Evolutionary conservation across 306 rosid species (phyloP), one percentile per base, ranked within the genome.

Genomic region (Lotus japonicus): DNA sequence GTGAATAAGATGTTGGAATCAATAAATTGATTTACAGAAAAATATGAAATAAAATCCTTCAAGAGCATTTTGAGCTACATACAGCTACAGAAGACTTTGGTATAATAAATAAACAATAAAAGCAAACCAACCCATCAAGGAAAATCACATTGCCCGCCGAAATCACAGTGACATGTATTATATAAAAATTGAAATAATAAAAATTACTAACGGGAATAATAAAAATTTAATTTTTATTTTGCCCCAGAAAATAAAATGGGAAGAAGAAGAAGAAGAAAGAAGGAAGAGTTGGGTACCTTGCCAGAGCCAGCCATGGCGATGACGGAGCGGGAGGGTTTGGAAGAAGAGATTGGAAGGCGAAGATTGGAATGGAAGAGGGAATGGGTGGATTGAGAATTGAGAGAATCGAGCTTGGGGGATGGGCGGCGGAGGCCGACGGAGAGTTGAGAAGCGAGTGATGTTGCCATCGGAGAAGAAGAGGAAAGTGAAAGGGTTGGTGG

Each of bases 221-320:
- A 45, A 12, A 33, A 60, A 68, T 16, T 38, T 16, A 2, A 6
- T 3, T 8, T 0, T 63, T 73, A 4, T 3, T 2, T 14, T 26
- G 31, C 31, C 2, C 31, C 4, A 26, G 4, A 26, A 26, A 26
- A 4, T 26, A 26, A 26, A 26, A 26, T 26, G 31, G 4, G 31
- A 26, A 26, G 4, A 26, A 2, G 4, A 26, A 26, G 4, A 26
- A 26, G 4, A 26, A 31, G 7, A 3, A 26, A 26, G 4, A 3
- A 31, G 36, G 36, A 45, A 52, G 41, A 26, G 31, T 26, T 2
- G 6, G 53, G 58, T 10, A 94, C 99, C 95, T 86, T 94, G 72
- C 95, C 99, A 3, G 96, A 46, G 81, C 97, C 92, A 46, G 97
- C 95, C 99, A 94, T 94, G 84, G 92, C 67, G 44, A 90, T 64